Evolutionary conservation across 2,329 filamentous ascomycete genomes (phyloP).

Genomic region (Aspergillus flavus): DNA sequence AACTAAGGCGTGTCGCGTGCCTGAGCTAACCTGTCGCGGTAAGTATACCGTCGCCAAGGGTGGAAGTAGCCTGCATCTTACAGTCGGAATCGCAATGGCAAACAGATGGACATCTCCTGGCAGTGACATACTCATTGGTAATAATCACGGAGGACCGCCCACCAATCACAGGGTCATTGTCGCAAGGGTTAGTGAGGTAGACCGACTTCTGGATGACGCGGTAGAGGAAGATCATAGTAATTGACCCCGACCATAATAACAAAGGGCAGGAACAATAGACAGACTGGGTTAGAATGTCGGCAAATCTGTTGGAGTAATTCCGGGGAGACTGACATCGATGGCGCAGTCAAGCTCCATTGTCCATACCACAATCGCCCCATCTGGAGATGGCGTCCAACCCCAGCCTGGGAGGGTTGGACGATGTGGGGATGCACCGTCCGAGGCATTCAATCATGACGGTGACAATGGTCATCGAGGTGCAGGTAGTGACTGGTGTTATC

Average conservation of each 20-base stretch:
- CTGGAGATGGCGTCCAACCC: not conserved
- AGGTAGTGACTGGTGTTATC: not conserved
- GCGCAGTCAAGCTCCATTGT: not conserved
- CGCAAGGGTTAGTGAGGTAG: not conserved
- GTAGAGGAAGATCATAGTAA: not conserved
- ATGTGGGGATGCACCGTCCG: constrained; percentile 2
- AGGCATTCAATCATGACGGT: constrained; percentile 1
- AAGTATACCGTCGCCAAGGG: constrained; percentile 9
- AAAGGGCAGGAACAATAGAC: not conserved
- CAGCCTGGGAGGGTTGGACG: not conserved
- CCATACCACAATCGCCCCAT: not conserved
- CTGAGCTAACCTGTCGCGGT: constrained; percentile 13
- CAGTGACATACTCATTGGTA: not conserved
- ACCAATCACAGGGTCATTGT: not conserved
- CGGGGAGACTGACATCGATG: not conserved
- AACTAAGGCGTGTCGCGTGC: constrained; percentile 10
- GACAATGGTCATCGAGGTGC: constrained; percentile 3
- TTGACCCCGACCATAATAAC: not conserved
- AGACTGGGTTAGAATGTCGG: not conserved
- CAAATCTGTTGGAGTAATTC: not conserved
- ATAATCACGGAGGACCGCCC: not conserved
- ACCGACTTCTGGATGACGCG: not conserved
- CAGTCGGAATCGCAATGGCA: not conserved
- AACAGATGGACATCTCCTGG: not conserved
- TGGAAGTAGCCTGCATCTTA: not conserved